These are phyloP conservation scores for Miscanthus sacchariflorus DNA, from an alignment of 202 grass and related monocot species.

Conservation along the genomic window DNA sequence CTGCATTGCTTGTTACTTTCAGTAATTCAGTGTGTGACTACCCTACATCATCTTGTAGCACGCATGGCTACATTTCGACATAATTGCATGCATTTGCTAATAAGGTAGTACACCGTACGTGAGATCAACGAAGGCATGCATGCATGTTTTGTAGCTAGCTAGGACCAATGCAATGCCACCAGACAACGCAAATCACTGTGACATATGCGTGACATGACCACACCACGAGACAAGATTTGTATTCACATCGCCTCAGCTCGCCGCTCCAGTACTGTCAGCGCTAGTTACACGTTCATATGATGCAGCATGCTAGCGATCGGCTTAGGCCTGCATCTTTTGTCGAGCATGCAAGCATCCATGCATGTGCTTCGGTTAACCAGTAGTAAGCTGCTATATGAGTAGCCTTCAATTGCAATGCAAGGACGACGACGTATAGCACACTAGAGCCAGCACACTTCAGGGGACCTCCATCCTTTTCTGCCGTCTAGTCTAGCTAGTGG, in stretches of 20 bases:
- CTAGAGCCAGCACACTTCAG: neutral
- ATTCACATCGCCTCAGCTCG: neutral
- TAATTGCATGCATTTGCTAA: neutral
- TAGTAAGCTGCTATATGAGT: neutral
- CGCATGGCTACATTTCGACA: neutral
- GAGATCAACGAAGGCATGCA: too few species aligned
- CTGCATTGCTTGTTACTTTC: neutral
- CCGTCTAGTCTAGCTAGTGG: neutral
- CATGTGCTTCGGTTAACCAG: slow-evolving; percentile 28
- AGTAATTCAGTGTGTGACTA: neutral
- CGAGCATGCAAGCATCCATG: neutral
- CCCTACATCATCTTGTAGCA: too few species aligned
- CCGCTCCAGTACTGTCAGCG: neutral
- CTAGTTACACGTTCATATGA: neutral
- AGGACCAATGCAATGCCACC: neutral
- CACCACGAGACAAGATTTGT: slow-evolving; percentile 16
- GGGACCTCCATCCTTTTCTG: neutral
- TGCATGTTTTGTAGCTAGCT: neutral
- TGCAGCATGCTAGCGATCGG: neutral
- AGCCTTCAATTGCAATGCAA: slow-evolving; percentile 1
- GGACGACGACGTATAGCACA: too few species aligned
- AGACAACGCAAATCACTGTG: slow-evolving; percentile 34
- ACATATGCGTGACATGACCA: slow-evolving; percentile 18
- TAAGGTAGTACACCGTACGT: too few species aligned
- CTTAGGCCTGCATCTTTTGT: neutral